Conservation (phyloP, 805 yeast genomes). For the Zygosaccharomyces siamensis region DNA sequence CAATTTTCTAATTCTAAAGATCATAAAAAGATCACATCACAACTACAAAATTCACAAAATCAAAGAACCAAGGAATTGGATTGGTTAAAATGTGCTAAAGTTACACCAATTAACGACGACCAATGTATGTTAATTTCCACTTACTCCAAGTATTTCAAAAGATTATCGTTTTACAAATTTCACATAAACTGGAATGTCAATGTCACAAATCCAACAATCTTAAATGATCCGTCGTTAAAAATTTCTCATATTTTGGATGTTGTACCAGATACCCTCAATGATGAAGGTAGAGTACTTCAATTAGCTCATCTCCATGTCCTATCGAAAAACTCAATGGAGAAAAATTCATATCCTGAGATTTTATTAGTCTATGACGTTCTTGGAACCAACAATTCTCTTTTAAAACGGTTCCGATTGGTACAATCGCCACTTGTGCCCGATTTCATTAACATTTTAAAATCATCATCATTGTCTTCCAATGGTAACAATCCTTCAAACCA, state of each 20-base stretch:
- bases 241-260: conserved; percentile 26
- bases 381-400: conserved; percentile 23
- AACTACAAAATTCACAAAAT: conserved; percentile 22
- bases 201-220: conserved; percentile 20
- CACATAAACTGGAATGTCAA: conserved; percentile 33
- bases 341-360: conserved; percentile 29
- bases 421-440: conserved; percentile 21
- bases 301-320: conserved; percentile 24
- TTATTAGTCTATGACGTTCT: conserved; percentile 23
- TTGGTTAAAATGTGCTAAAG: conserved; percentile 32
- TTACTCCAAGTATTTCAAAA: conserved; percentile 25
- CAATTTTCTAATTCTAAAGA: conserved; percentile 37
- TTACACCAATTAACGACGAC: conserved; percentile 33
- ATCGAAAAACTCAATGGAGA: conserved; percentile 29
- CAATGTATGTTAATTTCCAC: conserved; percentile 31
- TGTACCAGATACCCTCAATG: conserved; percentile 22
- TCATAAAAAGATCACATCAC: conserved; percentile 33
- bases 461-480: conserved; percentile 1
- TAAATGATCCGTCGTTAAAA: conserved; percentile 32
- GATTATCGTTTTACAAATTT: conserved; percentile 29
- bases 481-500: conserved; percentile 1
- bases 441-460: conserved; percentile 14
- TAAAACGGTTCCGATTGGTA: conserved; percentile 26
- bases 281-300: conserved; percentile 22
- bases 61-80: conserved; percentile 27